Conservation (phyloP, 139 green algal species). For the Parachlorella kessleri region DNA sequence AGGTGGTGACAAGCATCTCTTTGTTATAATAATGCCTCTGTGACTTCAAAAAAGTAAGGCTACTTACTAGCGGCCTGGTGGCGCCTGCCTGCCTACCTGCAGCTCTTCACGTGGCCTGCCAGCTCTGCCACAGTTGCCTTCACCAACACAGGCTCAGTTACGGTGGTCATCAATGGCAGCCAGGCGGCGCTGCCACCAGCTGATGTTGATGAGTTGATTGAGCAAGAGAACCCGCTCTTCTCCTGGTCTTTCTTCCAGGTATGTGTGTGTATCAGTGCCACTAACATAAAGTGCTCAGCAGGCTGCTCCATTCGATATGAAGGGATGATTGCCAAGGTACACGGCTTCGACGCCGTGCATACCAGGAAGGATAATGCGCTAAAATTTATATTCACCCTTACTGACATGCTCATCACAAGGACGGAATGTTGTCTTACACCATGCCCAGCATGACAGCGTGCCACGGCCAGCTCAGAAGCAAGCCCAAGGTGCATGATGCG, state of each 20-base stretch:
- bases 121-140: conserved; percentile 3
- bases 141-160: not conserved
- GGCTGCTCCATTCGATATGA: not conserved
- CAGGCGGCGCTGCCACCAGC: not conserved
- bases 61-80: too few species aligned
- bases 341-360: too few species aligned
- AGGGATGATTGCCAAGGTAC: not conserved
- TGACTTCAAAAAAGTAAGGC: too few species aligned
- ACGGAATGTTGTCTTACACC: too few species aligned
- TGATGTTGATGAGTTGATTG: not conserved
- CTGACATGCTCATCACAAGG: not conserved
- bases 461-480: too few species aligned
- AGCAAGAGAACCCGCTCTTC: not conserved
- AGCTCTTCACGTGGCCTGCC: not conserved
- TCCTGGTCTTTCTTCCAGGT: not conserved
- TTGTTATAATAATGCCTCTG: too few species aligned
- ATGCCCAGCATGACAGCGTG: not conserved
- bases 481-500: not conserved
- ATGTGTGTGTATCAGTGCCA: not conserved
- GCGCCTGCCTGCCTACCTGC: too few species aligned
- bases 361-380: not conserved
- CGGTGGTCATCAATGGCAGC: not conserved
- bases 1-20: too few species aligned
- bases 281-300: not conserved
- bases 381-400: not conserved